These are phyloP conservation scores for Amphirosellinia nigrospora DNA, from an alignment of 495 filamentous ascomycete genomes.

Conservation along the genomic window DNA sequence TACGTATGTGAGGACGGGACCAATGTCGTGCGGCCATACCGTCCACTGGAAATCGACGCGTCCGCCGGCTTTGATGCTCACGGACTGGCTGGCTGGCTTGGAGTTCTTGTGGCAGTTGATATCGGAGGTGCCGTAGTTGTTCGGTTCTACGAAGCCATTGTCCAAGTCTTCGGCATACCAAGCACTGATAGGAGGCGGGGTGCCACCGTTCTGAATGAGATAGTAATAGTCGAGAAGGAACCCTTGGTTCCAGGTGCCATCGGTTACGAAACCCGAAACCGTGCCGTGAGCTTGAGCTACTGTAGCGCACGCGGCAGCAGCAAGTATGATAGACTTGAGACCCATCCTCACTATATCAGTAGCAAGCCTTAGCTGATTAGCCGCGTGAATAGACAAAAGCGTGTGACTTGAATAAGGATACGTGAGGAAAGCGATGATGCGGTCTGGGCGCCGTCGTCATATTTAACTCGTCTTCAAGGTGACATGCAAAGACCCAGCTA, in stretches of 20 bases:
- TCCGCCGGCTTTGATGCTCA: constrained; percentile 36
- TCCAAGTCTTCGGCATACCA: constrained; percentile 45
- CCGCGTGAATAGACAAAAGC: background rate
- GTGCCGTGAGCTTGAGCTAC: constrained; percentile 37
- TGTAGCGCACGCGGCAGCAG: constrained; percentile 5
- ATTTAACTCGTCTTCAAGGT: background rate
- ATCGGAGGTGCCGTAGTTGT: constrained; percentile 38
- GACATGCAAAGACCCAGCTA: background rate
- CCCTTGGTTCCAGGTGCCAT: constrained; percentile 35
- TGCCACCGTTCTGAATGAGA: constrained; percentile 34
- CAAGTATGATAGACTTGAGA: constrained; percentile 8
- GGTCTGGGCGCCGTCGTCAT: background rate
- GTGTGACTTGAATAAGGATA: background rate
- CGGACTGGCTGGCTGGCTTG: constrained; percentile 42
- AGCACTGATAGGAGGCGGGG: constrained; percentile 31
- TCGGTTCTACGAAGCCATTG: constrained; percentile 41
- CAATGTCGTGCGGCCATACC: constrained; percentile 36
- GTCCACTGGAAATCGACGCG: constrained; percentile 38
- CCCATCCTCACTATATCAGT: constrained; percentile 1
- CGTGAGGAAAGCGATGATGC: background rate
- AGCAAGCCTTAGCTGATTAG: background rate
- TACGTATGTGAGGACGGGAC: constrained; percentile 44
- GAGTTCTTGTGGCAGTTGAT: constrained; percentile 48
- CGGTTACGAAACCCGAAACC: constrained; percentile 36
- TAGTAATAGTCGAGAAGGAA: constrained; percentile 43